These are phyloP conservation scores for Penicillium atrosanguineum DNA, from an alignment of 495 filamentous ascomycete species.

Conservation along the genomic window DNA sequence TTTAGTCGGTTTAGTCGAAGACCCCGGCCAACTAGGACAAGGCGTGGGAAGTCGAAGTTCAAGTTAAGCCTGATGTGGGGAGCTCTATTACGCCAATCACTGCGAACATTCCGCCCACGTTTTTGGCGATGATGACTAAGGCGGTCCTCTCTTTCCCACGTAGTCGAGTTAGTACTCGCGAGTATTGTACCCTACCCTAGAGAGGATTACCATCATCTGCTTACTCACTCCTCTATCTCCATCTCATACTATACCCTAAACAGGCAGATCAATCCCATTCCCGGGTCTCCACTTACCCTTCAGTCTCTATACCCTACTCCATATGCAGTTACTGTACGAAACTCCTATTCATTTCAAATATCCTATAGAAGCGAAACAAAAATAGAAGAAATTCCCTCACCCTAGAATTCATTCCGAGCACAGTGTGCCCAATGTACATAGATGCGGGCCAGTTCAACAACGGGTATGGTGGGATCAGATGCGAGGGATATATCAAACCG, in stretches of 20 bases:
- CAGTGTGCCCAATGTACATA: conserved; percentile 11
- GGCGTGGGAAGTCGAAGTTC: conserved; percentile 10
- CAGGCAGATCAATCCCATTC: neutral
- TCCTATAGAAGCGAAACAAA: conserved; percentile 5
- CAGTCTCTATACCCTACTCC: neutral
- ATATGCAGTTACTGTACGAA: neutral
- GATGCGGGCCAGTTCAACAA: conserved; percentile 5
- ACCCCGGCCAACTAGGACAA: neutral
- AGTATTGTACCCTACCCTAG: no score
- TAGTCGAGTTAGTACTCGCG: no score
- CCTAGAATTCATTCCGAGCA: conserved; percentile 3
- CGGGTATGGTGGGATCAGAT: conserved; percentile 22
- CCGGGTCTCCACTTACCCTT: neutral
- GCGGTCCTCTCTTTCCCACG: no score
- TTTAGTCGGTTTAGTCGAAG: neutral
- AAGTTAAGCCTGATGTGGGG: conserved; percentile 20
- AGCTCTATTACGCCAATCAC: conserved; percentile 25
- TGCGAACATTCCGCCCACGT: conserved; percentile 21
- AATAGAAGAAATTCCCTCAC: neutral
- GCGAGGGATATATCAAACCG: conserved; percentile 28
- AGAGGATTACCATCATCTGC: no score
- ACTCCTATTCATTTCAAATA: conserved; percentile 6
- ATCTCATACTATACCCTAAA: no score
- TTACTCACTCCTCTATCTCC: no score
- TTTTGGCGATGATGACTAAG: conserved; percentile 8